Evolutionary conservation across 2,329 filamentous ascomycete genomes (phyloP).

Genomic region (Fusarium equiseti): DNA sequence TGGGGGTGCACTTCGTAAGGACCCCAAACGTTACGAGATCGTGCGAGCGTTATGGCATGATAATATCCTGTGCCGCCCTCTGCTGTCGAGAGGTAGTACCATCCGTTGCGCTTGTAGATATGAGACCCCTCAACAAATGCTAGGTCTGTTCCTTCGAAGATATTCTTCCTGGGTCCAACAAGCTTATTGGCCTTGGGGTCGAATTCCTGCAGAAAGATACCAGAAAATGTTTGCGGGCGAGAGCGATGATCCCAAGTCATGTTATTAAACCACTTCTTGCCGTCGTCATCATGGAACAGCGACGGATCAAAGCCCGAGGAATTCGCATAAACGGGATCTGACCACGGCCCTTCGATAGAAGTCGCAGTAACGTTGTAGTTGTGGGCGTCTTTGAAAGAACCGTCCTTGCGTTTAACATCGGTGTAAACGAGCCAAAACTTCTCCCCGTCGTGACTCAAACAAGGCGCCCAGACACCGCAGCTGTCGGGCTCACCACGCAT

Average conservation of each 20-base stretch:
- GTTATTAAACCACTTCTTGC: constrained; percentile 68
- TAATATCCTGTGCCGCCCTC: constrained; percentile 71
- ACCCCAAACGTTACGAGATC: constrained; percentile 65
- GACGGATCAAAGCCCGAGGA: constrained; percentile 73
- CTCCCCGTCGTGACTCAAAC: constrained; percentile 70
- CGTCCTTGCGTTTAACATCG: constrained; percentile 75
- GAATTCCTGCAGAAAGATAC: constrained; percentile 70
- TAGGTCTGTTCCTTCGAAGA: constrained; percentile 67
- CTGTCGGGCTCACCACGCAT: constrained; percentile 71
- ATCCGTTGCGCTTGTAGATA: constrained; percentile 68
- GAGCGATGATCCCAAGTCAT: constrained; percentile 68
- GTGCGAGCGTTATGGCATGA: constrained; percentile 71
- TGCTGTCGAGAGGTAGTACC: constrained; percentile 71
- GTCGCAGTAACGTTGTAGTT: constrained; percentile 71
- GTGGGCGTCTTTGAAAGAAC: constrained; percentile 72
- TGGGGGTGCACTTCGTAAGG: constrained; percentile 72
- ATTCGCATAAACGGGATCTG: constrained; percentile 69
- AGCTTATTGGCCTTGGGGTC: constrained; percentile 62
- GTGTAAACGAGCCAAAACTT: constrained; percentile 74
- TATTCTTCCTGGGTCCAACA: constrained; percentile 66
- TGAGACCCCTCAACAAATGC: constrained; percentile 69
- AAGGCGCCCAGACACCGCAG: constrained; percentile 74
- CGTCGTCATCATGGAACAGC: constrained; percentile 69
- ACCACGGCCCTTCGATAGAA: constrained; percentile 70
- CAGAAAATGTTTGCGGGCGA: constrained; percentile 63